phyloP scores from a whole-genome alignment of 1,284 basidiomycete genomes.

The Macrocybe sp. region DNA sequence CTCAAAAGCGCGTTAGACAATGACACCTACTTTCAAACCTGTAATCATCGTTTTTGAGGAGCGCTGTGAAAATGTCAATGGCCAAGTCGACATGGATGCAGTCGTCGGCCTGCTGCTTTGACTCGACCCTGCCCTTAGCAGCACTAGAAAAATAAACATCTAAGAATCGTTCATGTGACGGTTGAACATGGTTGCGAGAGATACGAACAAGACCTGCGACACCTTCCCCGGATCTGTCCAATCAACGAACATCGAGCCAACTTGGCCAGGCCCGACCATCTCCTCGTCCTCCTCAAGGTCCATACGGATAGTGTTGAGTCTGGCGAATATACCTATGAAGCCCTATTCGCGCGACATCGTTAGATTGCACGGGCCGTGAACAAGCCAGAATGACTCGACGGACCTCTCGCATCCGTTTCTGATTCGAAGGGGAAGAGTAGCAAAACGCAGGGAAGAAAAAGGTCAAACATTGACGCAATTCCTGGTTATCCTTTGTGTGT shows the following conservation, averaged over 20 bases:
- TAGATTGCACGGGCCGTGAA: not conserved
- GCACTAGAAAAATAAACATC: slow-evolving; percentile 12
- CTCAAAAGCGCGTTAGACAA: not conserved
- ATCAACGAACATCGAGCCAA: slow-evolving; percentile 72
- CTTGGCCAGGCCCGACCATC: slow-evolving; percentile 63
- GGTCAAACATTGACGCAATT: slow-evolving; percentile 80
- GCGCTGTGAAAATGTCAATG: slow-evolving; percentile 55
- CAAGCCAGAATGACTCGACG: slow-evolving; percentile 11
- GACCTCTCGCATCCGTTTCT: slow-evolving; percentile 67
- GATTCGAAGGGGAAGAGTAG: slow-evolving; percentile 70
- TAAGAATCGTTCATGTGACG: not conserved
- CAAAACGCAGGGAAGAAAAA: slow-evolving; percentile 87
- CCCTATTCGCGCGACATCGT: slow-evolving; percentile 38
- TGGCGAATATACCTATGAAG: slow-evolving; percentile 58
- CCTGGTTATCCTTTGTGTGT: slow-evolving; percentile 73
- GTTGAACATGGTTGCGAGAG: not conserved
- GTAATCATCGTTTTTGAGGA: slow-evolving; percentile 31
- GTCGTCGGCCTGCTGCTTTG: slow-evolving; percentile 27
- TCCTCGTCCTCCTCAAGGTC: slow-evolving; percentile 62
- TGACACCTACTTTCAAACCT: slow-evolving; percentile 35
- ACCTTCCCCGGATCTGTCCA: slow-evolving; percentile 78
- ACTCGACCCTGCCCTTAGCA: slow-evolving; percentile 12
- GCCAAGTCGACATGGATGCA: slow-evolving; percentile 74
- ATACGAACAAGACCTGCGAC: slow-evolving; percentile 49
- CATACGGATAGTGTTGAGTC: slow-evolving; percentile 56